Evolutionary conservation across 1,284 basidiomycete species (phyloP), one percentile per base, ranked within the genome.

Genomic region (Chondrostereum purpureum): DNA sequence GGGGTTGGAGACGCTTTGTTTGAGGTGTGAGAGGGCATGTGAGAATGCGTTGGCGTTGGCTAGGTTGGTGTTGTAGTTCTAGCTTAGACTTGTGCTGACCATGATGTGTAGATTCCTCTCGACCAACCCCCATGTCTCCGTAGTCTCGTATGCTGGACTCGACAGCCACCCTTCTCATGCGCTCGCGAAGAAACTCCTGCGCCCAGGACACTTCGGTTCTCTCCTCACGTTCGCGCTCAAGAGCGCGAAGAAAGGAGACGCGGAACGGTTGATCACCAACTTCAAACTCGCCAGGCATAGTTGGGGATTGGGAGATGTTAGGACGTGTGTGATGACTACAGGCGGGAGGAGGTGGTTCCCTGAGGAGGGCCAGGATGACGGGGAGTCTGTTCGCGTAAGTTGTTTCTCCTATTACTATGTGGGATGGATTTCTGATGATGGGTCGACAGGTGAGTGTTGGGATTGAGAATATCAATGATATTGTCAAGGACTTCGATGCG

Each of bases 101-200:
- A 17, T 20, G 13, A 16, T 11, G 41, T 18, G 5, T 5, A 68
- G 66, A 39, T 88, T 74, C 71, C 77, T 94, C 37, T 75, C 87
- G 59, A 61, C 75, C 46, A 83, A 92, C 59, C 75, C 78, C 5
- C 73, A 77, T 39, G 79, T 93, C 33, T 62, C 77, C 0, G 93
- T 89, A 88, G 88, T 94, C 5, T 84, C 82, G 0, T 94, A 92
- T 60, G 77, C 85, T 31, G 90, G 90, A 17, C 75, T 92, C 3
- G 58, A 66, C 46, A 68, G 63, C 10, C 91, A 93, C 63, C 63
- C 72, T 3, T 81, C 77, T 31, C 73, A 93, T 63, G 63, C 63
- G 43, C 58, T 72, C 4, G 90, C 86, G 12, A 73, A 77, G 58
- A 70, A 69, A 42, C 66, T 80, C 38, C 65, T 88, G 49, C 69